Evolutionary conservation across 2,329 filamentous ascomycete species (phyloP).

Genomic region (Fusarium irregulare): DNA sequence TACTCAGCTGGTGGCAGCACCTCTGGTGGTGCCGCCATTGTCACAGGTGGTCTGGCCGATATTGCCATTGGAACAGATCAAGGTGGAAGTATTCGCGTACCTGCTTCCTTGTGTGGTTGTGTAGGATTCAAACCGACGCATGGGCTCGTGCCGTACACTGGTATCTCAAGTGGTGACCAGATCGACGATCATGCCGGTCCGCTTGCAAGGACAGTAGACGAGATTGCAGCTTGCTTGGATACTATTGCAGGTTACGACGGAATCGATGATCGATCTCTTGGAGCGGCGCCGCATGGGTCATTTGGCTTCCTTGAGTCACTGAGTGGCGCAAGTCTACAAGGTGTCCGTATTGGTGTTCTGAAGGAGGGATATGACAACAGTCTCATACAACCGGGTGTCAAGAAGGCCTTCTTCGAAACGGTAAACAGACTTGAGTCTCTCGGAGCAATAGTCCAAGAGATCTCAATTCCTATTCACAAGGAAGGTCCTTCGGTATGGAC

Average conservation of each 20-base stretch:
- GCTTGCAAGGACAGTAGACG: constrained; percentile 54
- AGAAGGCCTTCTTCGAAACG: constrained; percentile 55
- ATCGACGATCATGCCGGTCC: constrained; percentile 64
- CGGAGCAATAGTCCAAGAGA: constrained; percentile 61
- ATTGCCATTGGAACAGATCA: constrained; percentile 62
- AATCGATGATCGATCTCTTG: constrained; percentile 59
- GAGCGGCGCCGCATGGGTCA: constrained; percentile 46
- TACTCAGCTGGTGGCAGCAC: constrained; percentile 63
- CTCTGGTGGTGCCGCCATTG: constrained; percentile 59
- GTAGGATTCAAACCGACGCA: constrained; percentile 64
- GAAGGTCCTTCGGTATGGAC: constrained; percentile 64
- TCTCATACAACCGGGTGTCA: constrained; percentile 55
- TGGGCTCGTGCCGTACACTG: constrained; percentile 63
- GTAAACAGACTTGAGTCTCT: constrained; percentile 55
- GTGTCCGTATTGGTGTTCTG: constrained; percentile 56
- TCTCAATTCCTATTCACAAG: constrained; percentile 62
- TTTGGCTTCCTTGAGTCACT: constrained; percentile 29
- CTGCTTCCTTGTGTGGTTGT: constrained; percentile 54
- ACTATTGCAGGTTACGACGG: constrained; percentile 61
- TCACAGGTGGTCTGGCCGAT: constrained; percentile 57
- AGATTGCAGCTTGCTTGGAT: constrained; percentile 57
- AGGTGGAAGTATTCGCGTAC: constrained; percentile 59
- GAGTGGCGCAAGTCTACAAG: constrained; percentile 8
- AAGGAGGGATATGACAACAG: constrained; percentile 57
- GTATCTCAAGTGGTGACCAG: constrained; percentile 60